Evolutionary conservation across 2,329 filamentous ascomycete genomes (phyloP).

Genomic region (Macrophomina phaseolina): DNA sequence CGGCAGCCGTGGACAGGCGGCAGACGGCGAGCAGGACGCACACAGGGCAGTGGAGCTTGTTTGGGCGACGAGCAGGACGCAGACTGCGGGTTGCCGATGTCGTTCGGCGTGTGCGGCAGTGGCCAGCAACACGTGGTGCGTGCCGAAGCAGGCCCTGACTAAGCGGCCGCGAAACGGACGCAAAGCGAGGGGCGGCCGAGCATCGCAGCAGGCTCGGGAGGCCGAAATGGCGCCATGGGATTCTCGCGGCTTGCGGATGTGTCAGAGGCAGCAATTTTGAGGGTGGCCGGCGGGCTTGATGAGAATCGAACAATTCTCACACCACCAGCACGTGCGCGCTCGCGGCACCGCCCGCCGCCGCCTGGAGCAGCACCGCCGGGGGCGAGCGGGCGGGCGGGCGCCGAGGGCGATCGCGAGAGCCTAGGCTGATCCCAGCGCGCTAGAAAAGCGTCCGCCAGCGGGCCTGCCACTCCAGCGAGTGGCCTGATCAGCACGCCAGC

Average conservation of each 20-base stretch:
- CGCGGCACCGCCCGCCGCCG: constrained; percentile 11
- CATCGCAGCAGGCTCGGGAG: constrained; percentile 19
- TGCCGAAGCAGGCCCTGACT: background rate
- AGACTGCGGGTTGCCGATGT: background rate
- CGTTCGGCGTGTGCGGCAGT: constrained; percentile 10
- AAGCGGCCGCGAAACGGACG: background rate
- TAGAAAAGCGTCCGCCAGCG: constrained; percentile 17
- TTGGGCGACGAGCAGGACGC: background rate
- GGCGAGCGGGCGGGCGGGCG: constrained; percentile 13
- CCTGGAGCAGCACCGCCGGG: background rate
- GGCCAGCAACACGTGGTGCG: background rate
- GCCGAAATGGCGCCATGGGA: constrained; percentile 6
- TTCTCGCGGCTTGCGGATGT: background rate
- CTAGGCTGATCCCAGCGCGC: constrained; percentile 15
- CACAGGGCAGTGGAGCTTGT: background rate
- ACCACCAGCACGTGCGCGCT: constrained; percentile 17
- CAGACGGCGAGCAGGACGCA: background rate
- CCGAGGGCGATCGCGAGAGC: constrained; percentile 22
- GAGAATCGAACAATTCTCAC: constrained; percentile 24
- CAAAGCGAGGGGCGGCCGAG: background rate
- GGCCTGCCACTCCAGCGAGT: constrained; percentile 11
- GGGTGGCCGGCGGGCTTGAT: constrained; percentile 12
- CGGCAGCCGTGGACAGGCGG: background rate
- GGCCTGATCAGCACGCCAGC: constrained; percentile 28
- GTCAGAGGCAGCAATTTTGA: constrained; percentile 8